Evolutionary conservation across 306 rosid species (phyloP), one percentile per base, ranked within the genome.

Genomic region (Canavalia gladiata): DNA sequence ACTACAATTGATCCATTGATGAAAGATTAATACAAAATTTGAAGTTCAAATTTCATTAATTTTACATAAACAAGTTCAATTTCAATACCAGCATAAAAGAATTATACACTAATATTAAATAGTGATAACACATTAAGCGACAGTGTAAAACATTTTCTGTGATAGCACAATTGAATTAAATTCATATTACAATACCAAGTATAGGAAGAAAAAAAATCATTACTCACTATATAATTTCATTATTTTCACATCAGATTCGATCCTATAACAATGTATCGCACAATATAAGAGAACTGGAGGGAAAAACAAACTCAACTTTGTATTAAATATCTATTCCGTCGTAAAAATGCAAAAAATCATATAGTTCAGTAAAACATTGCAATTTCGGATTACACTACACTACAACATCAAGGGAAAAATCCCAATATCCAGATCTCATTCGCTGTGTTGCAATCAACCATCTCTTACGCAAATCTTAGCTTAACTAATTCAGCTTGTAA

Each of bases 391-490:
- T 74, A 51, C 76, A 58, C 81, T 78, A 35, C 76, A 81, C 85
- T 46, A 59, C 71, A 80, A 50, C 69, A 75, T 30, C 33, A 72
- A 68, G 82, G 77, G 84, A 6, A 80, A 52, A 81, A 82, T 60
- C 74, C 83, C 75, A 67, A 37, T 1, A 59, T 77, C 76, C 33
- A 73, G 66, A 76, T 77, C 79, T 83, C 87, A 79, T 63, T 42
- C 41, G 67, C 83, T 83, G 81, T 66, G 76, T 75, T 88, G 87
- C 87, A 84, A 69, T 66, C 64, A 81, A 77, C 54, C 37, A 52
- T 74, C 90, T 57, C 51, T 34, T 18, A 65, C 60, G 74, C 75
- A 80, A 82, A 79, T 60, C 82, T 43, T 34, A 65, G 54, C 62
- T 77, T 74, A 63, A 84, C 67, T 49, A 68, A 50, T 63, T 76